Percentiles rank a stretch among this genome's conserved stretches.
phyloP scores from a whole-genome alignment of 306 rosid genomes.

The Betula pendula region DNA sequence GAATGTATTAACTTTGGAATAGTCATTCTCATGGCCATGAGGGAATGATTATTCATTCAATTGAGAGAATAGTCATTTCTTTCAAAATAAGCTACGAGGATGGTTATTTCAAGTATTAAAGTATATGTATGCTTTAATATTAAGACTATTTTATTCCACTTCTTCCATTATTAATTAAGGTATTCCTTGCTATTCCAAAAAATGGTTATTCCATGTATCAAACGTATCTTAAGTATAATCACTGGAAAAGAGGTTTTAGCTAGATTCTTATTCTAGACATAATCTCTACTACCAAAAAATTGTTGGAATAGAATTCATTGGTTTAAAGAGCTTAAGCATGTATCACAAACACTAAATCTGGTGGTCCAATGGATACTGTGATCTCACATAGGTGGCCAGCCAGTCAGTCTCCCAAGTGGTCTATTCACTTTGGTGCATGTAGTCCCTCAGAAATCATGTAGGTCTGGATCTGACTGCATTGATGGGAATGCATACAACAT shows the following conservation, averaged over 20 bases:
- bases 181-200: too few species aligned
- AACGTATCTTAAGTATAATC: too few species aligned
- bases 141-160: too few species aligned
- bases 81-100: too few species aligned
- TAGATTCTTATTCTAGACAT: neutral
- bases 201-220: too few species aligned
- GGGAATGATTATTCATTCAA: too few species aligned
- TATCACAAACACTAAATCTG: neutral
- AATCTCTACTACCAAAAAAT: neutral
- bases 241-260: neutral
- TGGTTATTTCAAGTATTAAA: too few species aligned
- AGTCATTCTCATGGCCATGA: too few species aligned
- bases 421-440: neutral
- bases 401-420: neutral
- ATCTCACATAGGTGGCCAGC: neutral
- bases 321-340: neutral
- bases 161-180: too few species aligned
- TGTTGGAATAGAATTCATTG: neutral
- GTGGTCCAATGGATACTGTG: neutral
- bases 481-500: neutral
- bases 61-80: too few species aligned
- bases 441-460: neutral
- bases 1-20: too few species aligned
- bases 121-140: too few species aligned
- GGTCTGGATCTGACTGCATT: neutral